Evolutionary conservation across 176 grass and related monocot species (phyloP).

Genomic region (Elaeis guineensis): DNA sequence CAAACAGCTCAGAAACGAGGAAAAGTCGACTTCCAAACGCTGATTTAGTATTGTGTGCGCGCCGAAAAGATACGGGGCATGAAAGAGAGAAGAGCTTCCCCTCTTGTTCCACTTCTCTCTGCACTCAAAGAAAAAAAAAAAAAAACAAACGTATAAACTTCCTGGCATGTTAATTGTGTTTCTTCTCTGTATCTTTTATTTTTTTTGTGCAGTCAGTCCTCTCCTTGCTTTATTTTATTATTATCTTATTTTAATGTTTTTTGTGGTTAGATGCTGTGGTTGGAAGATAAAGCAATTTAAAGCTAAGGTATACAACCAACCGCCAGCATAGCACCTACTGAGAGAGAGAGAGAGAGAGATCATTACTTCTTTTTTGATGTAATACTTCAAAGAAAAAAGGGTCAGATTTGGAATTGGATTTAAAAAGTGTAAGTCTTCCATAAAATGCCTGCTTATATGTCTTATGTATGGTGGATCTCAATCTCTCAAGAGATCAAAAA

Average conservation of each 20-base stretch:
- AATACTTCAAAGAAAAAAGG: too few relatives aligned
- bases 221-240: constrained; percentile 6
- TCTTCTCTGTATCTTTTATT: constrained; percentile 30
- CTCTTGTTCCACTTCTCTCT: too few relatives aligned
- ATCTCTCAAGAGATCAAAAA: too few relatives aligned
- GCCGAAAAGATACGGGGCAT: constrained; percentile 5
- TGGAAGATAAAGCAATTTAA: constrained; percentile 59
- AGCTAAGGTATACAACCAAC: constrained; percentile 52
- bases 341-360: too few relatives aligned
- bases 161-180: constrained; percentile 7
- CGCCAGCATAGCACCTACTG: constrained; percentile 22
- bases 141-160: not conserved
- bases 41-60: constrained; percentile 1
- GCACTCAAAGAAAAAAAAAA: too few relatives aligned
- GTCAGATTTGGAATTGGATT: too few relatives aligned
- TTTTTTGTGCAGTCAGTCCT: constrained; percentile 26
- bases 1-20: constrained; percentile 29
- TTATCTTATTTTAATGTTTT: constrained; percentile 15
- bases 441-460: too few relatives aligned
- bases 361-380: not conserved
- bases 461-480: too few relatives aligned
- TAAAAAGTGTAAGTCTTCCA: too few relatives aligned
- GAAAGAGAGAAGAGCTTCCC: too few relatives aligned
- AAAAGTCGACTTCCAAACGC: constrained; percentile 30
- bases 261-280: constrained; percentile 27